These are phyloP conservation scores for Warburgia ugandensis DNA, from an alignment of 164 flowering plant species.

Conservation along the genomic window DNA sequence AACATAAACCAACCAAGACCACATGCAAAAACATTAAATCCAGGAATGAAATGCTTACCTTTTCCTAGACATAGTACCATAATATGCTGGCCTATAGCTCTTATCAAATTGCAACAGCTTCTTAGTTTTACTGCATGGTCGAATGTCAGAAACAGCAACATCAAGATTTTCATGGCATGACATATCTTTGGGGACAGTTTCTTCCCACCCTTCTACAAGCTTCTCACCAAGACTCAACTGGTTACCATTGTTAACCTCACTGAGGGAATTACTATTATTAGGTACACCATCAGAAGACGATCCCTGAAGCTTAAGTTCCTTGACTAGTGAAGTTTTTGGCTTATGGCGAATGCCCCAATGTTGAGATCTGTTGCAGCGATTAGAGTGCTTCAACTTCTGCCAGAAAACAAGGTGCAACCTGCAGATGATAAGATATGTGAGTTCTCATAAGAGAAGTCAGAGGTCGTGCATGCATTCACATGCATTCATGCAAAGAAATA, in stretches of 20 bases:
- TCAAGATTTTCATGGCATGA: slow-evolving; percentile 14
- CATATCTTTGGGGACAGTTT: slow-evolving; percentile 21
- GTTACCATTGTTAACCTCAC: too few relatives aligned
- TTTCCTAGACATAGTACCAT: slow-evolving; percentile 73
- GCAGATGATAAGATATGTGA: slow-evolving; percentile 10
- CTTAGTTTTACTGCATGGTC: slow-evolving; percentile 28
- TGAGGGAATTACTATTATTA: too few relatives aligned
- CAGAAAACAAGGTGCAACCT: slow-evolving; percentile 69
- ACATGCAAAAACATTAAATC: background rate
- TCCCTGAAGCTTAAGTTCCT: slow-evolving; percentile 61
- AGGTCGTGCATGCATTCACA: too few relatives aligned
- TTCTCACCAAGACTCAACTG: too few relatives aligned
- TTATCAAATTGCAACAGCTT: slow-evolving; percentile 88
- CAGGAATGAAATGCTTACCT: slow-evolving; percentile 34
- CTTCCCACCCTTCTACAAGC: slow-evolving; percentile 47
- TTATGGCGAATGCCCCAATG: slow-evolving; percentile 75
- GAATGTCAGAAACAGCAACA: too few relatives aligned
- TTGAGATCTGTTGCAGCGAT: slow-evolving; percentile 34
- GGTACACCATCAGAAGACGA: slow-evolving; percentile 14
- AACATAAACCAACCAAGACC: background rate
- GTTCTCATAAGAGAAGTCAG: too few relatives aligned
- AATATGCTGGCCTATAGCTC: slow-evolving; percentile 89
- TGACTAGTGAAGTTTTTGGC: slow-evolving; percentile 59
- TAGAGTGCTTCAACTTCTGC: slow-evolving; percentile 36
- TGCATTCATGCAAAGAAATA: too few relatives aligned